phyloP scores from a whole-genome alignment of 2,329 filamentous ascomycete genomes.

The Aspergillus awamori region DNA sequence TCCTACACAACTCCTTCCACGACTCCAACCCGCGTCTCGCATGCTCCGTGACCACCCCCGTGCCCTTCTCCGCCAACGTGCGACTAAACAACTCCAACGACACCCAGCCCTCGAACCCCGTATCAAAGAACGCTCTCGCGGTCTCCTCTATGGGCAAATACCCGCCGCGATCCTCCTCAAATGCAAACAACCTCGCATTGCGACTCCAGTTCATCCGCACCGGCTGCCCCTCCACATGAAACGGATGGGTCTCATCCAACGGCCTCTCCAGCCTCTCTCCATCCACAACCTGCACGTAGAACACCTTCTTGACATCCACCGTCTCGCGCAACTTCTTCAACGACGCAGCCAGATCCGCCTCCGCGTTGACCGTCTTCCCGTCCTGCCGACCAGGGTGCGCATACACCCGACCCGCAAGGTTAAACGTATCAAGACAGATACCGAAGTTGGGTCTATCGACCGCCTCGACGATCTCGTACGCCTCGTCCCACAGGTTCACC shows the following conservation, averaged over 20 bases:
- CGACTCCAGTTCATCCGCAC: slow-evolving; percentile 76
- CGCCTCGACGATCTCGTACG: slow-evolving; percentile 67
- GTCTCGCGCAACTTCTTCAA: slow-evolving; percentile 57
- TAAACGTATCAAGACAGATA: slow-evolving; percentile 76
- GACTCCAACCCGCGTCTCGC: slow-evolving; percentile 54
- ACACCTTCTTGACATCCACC: slow-evolving; percentile 67
- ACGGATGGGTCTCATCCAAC: slow-evolving; percentile 60
- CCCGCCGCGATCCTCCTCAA: slow-evolving; percentile 62
- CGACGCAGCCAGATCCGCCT: slow-evolving; percentile 58
- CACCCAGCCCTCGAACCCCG: slow-evolving; percentile 68
- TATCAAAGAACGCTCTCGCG: slow-evolving; percentile 62
- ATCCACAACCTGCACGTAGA: slow-evolving; percentile 77
- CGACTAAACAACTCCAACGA: slow-evolving; percentile 72
- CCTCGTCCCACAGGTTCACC: slow-evolving; percentile 70
- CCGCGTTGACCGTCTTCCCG: slow-evolving; percentile 59
- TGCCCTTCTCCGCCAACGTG: slow-evolving; percentile 57
- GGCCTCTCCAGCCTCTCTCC: slow-evolving; percentile 65
- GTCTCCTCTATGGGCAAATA: slow-evolving; percentile 70
- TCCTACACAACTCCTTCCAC: slow-evolving; percentile 53
- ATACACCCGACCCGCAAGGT: slow-evolving; percentile 71
- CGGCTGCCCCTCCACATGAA: slow-evolving; percentile 61
- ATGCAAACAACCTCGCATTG: slow-evolving; percentile 72
- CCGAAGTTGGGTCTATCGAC: slow-evolving; percentile 74
- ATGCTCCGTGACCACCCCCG: slow-evolving; percentile 58
- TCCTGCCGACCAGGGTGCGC: slow-evolving; percentile 64